phyloP scores from a whole-genome alignment of 345 rosid genomes.

The Rhodomyrtus tomentosa region DNA sequence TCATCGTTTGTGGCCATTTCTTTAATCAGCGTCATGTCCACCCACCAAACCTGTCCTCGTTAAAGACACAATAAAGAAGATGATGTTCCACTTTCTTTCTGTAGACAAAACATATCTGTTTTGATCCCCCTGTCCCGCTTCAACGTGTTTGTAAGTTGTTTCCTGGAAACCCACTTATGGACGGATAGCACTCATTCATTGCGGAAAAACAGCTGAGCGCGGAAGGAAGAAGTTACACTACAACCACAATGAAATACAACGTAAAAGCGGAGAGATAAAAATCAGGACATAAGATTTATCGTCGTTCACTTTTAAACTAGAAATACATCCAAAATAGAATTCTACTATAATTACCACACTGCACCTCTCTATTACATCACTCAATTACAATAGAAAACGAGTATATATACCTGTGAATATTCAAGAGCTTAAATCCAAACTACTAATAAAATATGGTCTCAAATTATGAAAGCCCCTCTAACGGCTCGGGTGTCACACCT shows the following conservation, averaged over 20 bases:
- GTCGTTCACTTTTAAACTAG: too few relatives aligned
- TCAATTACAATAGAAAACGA: too few relatives aligned
- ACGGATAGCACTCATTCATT: neutral
- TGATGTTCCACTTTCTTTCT: neutral
- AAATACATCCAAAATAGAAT: too few relatives aligned
- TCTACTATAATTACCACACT: too few relatives aligned
- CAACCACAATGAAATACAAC: too few relatives aligned
- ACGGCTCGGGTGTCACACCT: fast-evolving
- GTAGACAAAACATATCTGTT: neutral
- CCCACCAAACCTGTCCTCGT: neutral
- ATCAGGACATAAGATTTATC: too few relatives aligned
- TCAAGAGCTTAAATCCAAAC: too few relatives aligned
- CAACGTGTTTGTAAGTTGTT: neutral
- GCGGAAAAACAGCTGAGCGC: neutral
- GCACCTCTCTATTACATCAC: too few relatives aligned
- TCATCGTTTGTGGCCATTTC: neutral
- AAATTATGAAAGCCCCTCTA: too few relatives aligned
- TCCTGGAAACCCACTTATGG: neutral
- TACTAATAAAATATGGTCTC: too few relatives aligned
- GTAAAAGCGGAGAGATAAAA: too few relatives aligned
- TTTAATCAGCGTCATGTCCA: constrained; percentile 1
- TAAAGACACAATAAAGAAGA: neutral
- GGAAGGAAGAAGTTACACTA: neutral
- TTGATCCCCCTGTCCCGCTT: neutral
- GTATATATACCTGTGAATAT: too few relatives aligned